phyloP scores from a whole-genome alignment of 2,329 filamentous ascomycete species.

The Alternaria sp. region DNA sequence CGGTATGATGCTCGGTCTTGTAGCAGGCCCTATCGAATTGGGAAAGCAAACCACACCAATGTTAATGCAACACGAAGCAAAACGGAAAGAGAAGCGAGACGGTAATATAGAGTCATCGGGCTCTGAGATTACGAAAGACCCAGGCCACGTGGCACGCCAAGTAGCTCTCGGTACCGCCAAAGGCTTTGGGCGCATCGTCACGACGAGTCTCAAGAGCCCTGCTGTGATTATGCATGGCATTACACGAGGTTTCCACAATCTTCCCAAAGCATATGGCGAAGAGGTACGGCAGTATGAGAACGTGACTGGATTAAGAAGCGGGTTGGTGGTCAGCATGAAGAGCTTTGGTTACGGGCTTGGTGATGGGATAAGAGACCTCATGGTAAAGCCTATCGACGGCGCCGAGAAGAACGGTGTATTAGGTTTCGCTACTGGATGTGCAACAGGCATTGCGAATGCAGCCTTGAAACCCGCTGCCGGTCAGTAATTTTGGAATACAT shows the following conservation, averaged over 20 bases:
- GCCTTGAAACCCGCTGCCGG: constrained; percentile 73
- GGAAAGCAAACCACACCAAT: constrained; percentile 24
- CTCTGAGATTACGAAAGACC: not conserved
- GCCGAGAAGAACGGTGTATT: constrained; percentile 67
- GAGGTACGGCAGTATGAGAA: constrained; percentile 77
- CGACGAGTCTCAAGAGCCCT: constrained; percentile 75
- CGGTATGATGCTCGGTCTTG: constrained; percentile 32
- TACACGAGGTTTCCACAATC: constrained; percentile 85
- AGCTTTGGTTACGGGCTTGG: constrained; percentile 79
- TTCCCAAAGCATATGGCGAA: constrained; percentile 83
- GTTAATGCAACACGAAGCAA: not conserved
- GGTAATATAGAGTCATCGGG: not conserved
- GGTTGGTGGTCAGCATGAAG: constrained; percentile 77
- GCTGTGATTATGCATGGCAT: constrained; percentile 83
- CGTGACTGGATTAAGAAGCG: constrained; percentile 77
- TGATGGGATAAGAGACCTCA: constrained; percentile 79
- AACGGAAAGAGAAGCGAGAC: not conserved
- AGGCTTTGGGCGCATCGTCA: constrained; percentile 73
- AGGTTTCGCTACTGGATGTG: constrained; percentile 79
- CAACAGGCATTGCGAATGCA: constrained; percentile 75
- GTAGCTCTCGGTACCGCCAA: constrained; percentile 71
- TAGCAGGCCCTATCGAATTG: constrained; percentile 34
- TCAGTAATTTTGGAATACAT: not conserved
- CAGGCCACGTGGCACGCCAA: constrained; percentile 49
- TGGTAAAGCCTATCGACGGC: constrained; percentile 78